Conservation (phyloP, 2,329 filamentous ascomycete species). For the Eutypa lata region DNA sequence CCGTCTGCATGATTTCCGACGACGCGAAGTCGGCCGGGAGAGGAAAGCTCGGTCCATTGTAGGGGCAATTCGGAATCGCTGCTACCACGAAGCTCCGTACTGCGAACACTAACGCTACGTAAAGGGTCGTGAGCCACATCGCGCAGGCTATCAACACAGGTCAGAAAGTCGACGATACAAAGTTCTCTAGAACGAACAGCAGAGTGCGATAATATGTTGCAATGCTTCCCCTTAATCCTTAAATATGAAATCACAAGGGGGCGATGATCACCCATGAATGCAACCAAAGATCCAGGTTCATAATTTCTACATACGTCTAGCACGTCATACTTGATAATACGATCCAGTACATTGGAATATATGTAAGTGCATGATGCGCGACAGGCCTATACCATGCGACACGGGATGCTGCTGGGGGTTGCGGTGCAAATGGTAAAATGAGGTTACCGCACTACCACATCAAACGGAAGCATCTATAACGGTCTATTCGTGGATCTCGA, state of each 20-base stretch:
- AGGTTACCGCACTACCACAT: too few relatives aligned
- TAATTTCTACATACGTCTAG: too few relatives aligned
- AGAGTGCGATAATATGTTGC: too few relatives aligned
- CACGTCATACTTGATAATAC: not conserved
- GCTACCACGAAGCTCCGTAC: conserved; percentile 5
- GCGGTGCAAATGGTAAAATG: not conserved
- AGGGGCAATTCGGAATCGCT: conserved; percentile 31
- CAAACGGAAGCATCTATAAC: too few relatives aligned
- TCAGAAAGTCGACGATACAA: not conserved
- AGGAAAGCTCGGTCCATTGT: conserved; percentile 30
- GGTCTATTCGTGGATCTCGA: not conserved
- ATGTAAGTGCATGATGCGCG: not conserved
- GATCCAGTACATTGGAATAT: too few relatives aligned
- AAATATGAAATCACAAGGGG: too few relatives aligned
- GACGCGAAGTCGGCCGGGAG: conserved; percentile 27
- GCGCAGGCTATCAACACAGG: not conserved
- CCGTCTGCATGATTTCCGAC: conserved; percentile 24
- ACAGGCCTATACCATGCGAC: not conserved
- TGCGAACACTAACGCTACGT: conserved; percentile 1
- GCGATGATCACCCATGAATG: too few relatives aligned
- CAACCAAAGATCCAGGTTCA: too few relatives aligned
- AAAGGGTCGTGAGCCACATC: not conserved
- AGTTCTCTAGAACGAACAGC: too few relatives aligned
- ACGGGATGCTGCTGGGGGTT: not conserved
- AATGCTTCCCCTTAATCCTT: too few relatives aligned